A percentile compares a stretch with the other conserved stretches of the same genome.
phyloP scores from a whole-genome alignment of 2,329 filamentous ascomycete genomes.

The Thelonectria discophora region DNA sequence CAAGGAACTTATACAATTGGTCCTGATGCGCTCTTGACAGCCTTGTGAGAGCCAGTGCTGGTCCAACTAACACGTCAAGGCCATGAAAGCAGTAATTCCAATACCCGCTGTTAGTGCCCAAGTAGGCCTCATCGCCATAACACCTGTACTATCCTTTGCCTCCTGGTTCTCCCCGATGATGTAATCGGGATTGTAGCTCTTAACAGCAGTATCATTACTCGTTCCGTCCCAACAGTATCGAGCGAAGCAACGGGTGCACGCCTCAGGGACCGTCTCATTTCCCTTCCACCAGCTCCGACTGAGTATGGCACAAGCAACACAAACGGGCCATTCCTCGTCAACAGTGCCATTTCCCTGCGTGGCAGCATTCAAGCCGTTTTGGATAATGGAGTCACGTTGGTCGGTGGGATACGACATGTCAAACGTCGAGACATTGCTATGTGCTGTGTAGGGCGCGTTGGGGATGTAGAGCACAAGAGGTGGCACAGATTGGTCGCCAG shows the following conservation, averaged over 20 bases:
- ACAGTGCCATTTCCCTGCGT: constrained; percentile 57
- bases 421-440: constrained; percentile 80
- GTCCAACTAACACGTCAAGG: too few relatives aligned
- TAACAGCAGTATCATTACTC: constrained; percentile 1
- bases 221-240: constrained; percentile 89
- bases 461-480: constrained; percentile 85
- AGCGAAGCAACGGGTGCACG: constrained; percentile 77
- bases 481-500: constrained; percentile 35
- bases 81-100: too few relatives aligned
- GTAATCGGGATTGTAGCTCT: too few relatives aligned
- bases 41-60: too few relatives aligned
- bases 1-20: too few relatives aligned
- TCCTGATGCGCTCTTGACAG: too few relatives aligned
- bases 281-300: constrained; percentile 75
- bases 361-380: constrained; percentile 79
- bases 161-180: too few relatives aligned
- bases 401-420: constrained; percentile 68
- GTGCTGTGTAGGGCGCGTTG: constrained; percentile 77
- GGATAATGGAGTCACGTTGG: constrained; percentile 77
- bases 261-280: constrained; percentile 67
- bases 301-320: constrained; percentile 85
- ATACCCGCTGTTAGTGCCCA: too few relatives aligned
- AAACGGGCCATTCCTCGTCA: constrained; percentile 76
- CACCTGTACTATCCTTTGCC: too few relatives aligned
- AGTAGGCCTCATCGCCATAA: too few relatives aligned